Evolutionary conservation across 2,329 filamentous ascomycete genomes (phyloP).

Genomic region (Colletotrichum sp.): DNA sequence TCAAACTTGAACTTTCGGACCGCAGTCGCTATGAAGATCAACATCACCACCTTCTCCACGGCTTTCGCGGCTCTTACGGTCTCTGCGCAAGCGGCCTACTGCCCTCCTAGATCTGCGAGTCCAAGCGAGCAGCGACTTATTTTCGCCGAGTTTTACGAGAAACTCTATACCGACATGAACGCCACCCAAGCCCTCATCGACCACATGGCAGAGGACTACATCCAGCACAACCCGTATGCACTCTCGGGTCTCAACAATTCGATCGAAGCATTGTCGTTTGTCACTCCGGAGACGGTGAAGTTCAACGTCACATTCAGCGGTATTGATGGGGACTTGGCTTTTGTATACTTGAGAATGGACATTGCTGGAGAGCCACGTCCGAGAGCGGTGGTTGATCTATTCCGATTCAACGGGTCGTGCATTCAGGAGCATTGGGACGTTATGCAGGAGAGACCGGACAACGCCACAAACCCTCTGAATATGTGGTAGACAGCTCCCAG

Average conservation of each 20-base stretch:
- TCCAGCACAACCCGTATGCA: conserved; percentile 7
- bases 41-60: neutral
- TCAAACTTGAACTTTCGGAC: neutral
- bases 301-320: neutral
- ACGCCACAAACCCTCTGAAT: neutral
- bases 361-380: neutral
- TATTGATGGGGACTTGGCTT: neutral
- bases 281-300: neutral
- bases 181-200: neutral
- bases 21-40: neutral
- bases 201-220: neutral
- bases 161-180: neutral
- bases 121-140: neutral
- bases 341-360: neutral
- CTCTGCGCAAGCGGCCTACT: neutral
- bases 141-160: neutral
- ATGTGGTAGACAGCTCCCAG: neutral
- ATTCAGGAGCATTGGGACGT: conserved; percentile 8
- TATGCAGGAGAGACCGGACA: neutral
- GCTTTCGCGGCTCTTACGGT: neutral
- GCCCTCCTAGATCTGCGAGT: neutral
- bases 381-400: neutral
- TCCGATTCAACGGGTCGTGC: neutral
- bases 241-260: neutral
- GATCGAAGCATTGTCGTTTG: neutral